Percentiles rank a stretch among this genome's conserved stretches.
Evolutionary conservation across 371 early-diverging fungal species (phyloP).

Genomic region (Mucor sp.): DNA sequence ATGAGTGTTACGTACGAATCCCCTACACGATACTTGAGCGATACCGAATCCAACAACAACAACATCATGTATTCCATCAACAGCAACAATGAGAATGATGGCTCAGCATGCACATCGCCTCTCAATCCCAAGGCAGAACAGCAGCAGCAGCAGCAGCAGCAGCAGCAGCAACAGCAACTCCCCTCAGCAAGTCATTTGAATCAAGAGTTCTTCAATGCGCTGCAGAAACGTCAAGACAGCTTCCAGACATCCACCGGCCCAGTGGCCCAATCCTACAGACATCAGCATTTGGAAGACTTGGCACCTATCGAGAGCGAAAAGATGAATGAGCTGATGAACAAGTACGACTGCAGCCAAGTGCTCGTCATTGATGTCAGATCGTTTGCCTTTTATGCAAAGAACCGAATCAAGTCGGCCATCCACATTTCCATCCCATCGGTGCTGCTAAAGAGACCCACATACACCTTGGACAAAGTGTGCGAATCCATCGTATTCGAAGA

Average conservation of each 20-base stretch:
- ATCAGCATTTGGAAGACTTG: slow-evolving; percentile 10
- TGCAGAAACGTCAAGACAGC: slow-evolving; percentile 18
- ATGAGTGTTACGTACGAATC: slow-evolving; percentile 33
- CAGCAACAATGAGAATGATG: not conserved
- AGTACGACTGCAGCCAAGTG: slow-evolving; percentile 1
- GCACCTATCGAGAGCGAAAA: slow-evolving; percentile 4
- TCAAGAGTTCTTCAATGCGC: slow-evolving; percentile 25
- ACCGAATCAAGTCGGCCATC: slow-evolving; percentile 40
- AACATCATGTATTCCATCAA: not conserved
- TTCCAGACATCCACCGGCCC: not conserved
- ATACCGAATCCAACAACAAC: not conserved
- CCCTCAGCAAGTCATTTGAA: not conserved
- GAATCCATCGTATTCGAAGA: slow-evolving; percentile 37
- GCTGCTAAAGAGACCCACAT: slow-evolving; percentile 48
- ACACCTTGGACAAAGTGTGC: slow-evolving; percentile 44
- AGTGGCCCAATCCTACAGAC: not conserved
- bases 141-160: not conserved
- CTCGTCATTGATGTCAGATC: slow-evolving; percentile 57
- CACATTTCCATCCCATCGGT: slow-evolving; percentile 51
- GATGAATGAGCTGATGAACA: slow-evolving; percentile 4
- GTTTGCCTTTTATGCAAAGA: slow-evolving; percentile 24
- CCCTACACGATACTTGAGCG: slow-evolving; percentile 19
- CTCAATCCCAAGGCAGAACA: not conserved
- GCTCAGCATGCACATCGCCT: not conserved
- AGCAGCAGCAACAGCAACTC: slow-evolving; percentile 4